Percentiles rank a stretch among this genome's conserved stretches.
Evolutionary conservation across 441 rosid species (phyloP).

Genomic region (Hura crepitans): DNA sequence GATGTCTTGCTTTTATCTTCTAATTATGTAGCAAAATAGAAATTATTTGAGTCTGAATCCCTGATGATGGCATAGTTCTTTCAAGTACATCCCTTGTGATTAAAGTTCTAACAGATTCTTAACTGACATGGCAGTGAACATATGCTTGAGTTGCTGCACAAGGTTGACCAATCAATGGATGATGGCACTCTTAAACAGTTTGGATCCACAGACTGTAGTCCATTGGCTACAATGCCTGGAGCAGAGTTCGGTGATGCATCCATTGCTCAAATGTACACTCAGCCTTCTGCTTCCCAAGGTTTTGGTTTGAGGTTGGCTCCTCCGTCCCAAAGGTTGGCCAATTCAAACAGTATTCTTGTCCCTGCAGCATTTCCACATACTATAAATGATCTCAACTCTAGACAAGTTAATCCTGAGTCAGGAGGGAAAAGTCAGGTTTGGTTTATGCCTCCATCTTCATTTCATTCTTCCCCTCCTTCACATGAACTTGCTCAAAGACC

Average conservation of each 20-base stretch:
- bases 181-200: slow-evolving; percentile 37
- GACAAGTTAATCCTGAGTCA: slow-evolving; percentile 28
- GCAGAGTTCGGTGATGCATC: slow-evolving; percentile 50
- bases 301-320: slow-evolving; percentile 52
- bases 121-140: slow-evolving; percentile 47
- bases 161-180: slow-evolving; percentile 63
- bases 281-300: slow-evolving; percentile 58
- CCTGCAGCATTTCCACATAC: slow-evolving; percentile 28
- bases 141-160: slow-evolving; percentile 81
- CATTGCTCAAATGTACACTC: slow-evolving; percentile 43
- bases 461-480: slow-evolving; percentile 28
- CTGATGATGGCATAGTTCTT: background rate
- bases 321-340: slow-evolving; percentile 36
- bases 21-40: background rate
- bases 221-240: slow-evolving; percentile 39
- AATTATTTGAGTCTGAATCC: background rate
- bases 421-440: slow-evolving; percentile 33
- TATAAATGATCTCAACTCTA: slow-evolving; percentile 20
- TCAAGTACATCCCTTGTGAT: background rate
- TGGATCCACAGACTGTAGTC: slow-evolving; percentile 37
- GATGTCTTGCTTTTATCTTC: background rate
- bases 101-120: slow-evolving; percentile 7
- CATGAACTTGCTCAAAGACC: slow-evolving; percentile 37
- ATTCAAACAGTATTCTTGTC: slow-evolving; percentile 24
- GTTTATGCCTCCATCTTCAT: slow-evolving; percentile 26